Conservation (phyloP, 2,329 filamentous ascomycete species). For the Exophiala phaeomuriformis region DNA sequence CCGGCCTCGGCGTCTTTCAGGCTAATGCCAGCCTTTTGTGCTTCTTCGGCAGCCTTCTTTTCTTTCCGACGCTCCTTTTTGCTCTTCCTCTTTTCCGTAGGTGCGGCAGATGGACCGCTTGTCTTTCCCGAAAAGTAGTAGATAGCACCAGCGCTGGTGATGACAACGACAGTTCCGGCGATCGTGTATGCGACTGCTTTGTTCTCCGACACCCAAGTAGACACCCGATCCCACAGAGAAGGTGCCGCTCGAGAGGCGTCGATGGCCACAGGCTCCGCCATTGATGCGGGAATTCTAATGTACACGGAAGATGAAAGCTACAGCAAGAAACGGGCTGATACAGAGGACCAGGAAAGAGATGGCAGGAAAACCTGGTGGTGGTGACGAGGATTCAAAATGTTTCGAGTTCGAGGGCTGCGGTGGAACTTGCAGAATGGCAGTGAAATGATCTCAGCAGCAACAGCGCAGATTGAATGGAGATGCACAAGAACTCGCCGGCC, state of each 20-base stretch:
- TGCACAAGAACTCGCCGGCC: background rate
- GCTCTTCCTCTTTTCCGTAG: conserved; percentile 60
- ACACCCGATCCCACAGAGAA: conserved; percentile 81
- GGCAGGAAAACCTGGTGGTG: conserved; percentile 2
- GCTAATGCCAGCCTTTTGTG: conserved; percentile 36
- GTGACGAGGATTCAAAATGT: conserved; percentile 13
- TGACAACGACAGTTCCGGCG: conserved; percentile 85
- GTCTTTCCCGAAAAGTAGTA: conserved; percentile 68
- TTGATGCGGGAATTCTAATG: conserved; percentile 4
- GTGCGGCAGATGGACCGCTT: conserved; percentile 31
- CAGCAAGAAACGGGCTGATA: conserved; percentile 4
- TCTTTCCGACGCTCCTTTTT: conserved; percentile 87
- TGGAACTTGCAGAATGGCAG: background rate
- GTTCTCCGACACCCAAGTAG: conserved; percentile 89
- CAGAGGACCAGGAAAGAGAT: conserved; percentile 4
- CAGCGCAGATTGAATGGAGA: conserved; percentile 8
- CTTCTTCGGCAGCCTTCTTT: conserved; percentile 60
- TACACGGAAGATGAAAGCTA: conserved; percentile 7
- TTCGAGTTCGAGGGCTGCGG: background rate
- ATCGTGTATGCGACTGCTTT: conserved; percentile 94
- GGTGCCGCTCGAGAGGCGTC: conserved; percentile 41
- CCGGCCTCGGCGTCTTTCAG: conserved; percentile 32
- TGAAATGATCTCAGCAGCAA: conserved; percentile 1
- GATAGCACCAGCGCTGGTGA: conserved; percentile 82
- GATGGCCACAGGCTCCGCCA: conserved; percentile 18